A percentile compares a stretch with the other conserved stretches of the same genome.
phyloP scores from a whole-genome alignment of 2,329 filamentous ascomycete genomes.

The Dactylellina parvicollis region DNA sequence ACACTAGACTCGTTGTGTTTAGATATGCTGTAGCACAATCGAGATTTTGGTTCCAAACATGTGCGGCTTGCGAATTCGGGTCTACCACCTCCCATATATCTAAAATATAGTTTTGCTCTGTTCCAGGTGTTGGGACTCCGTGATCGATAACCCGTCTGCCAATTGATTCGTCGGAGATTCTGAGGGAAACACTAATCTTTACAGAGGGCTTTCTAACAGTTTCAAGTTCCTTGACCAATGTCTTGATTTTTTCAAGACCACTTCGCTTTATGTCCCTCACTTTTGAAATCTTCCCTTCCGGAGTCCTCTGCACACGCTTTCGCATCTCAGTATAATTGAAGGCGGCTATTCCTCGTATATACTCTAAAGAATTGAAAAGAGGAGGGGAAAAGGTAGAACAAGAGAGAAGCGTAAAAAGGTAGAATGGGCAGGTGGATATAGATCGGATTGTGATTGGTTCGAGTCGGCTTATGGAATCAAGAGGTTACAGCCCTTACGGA shows the following conservation, averaged over 20 bases:
- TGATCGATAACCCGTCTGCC: not conserved
- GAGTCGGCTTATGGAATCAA: not conserved
- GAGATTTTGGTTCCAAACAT: slow-evolving; percentile 1
- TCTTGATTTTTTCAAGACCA: not conserved
- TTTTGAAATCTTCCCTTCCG: slow-evolving; percentile 9
- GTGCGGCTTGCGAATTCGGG: not conserved
- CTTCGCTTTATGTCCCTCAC: not conserved
- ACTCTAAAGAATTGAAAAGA: too few relatives aligned
- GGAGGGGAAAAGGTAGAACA: not conserved
- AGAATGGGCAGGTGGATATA: not conserved
- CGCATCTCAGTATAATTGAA: not conserved
- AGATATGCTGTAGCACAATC: not conserved
- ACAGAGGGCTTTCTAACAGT: not conserved
- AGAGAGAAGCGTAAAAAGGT: not conserved
- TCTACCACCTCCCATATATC: slow-evolving; percentile 5
- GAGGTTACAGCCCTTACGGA: not conserved
- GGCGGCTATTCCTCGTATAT: not conserved
- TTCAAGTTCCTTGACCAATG: not conserved
- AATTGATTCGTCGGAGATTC: not conserved
- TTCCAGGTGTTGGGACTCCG: not conserved
- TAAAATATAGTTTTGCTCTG: not conserved
- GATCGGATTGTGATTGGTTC: not conserved
- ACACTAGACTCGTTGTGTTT: not conserved
- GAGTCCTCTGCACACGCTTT: not conserved
- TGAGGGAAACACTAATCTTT: not conserved